Base-by-base conservation (phyloP, 1,139 yeast genomes). In the Kurtzmaniella quercitrusa region DNA sequence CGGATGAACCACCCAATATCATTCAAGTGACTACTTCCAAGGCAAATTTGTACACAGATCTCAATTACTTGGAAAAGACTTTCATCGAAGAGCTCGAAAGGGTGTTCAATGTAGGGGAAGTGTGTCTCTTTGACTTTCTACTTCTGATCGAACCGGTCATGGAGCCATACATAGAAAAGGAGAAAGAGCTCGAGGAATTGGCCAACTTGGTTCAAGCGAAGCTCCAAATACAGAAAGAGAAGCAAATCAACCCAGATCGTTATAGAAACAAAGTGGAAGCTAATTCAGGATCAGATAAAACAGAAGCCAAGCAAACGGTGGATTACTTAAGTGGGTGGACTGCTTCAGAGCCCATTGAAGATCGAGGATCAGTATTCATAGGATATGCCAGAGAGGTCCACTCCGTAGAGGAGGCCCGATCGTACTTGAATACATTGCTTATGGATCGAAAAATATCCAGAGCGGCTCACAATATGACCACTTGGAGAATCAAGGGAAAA, bases 321-420 rank as follows among this genome's bases (percentile, higher is more conserved):
- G 76, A 83, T 50, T 78, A 79, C 0, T 62, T 84, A 9, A 75
- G 68, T 37, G 86, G 84, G 1, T 93, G 98, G 98, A 56, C 65
- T 0, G 73, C 74, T 12, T 84, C 95, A 1, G 94, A 86, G 1
- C 85, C 95, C 0, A 74, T 91, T 1, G 65, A 74, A 1, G 98
- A 93, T 60, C 68, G 98, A 45, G 90, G 87, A 18, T 89, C 97
- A 0, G 83, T 89, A 1, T 93, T 93, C 53, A 75, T 90, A 41
- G 98, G 86, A 0, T 84, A 81, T 59, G 89, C 91, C 0, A 69
- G 81, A 38, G 63, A 60, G 37, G 94, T 82, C 0, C 57, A 68
- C 14, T 73, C 85, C 0, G 82, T 82, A 11, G 79, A 78, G 11
- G 89, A 91, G 47, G 95, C 93, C 0, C 61, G 68, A 45, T 64